Conservation (phyloP, 1,284 basidiomycete genomes). For the Cutaneotrichosporon dermatis region DNA sequence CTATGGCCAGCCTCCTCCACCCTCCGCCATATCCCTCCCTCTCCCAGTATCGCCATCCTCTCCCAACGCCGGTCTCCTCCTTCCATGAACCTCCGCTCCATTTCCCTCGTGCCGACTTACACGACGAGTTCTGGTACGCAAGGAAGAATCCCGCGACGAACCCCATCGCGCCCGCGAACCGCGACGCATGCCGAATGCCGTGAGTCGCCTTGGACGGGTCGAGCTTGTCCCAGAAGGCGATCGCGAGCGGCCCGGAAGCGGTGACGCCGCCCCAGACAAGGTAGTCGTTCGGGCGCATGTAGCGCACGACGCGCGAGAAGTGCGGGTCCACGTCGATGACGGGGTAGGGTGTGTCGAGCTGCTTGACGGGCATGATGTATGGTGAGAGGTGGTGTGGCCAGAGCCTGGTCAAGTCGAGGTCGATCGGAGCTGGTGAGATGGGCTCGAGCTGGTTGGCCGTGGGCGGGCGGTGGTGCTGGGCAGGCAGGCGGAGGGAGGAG, state of each 20-base stretch:
- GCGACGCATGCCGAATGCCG: slow-evolving; percentile 44
- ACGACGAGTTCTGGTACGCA: slow-evolving; percentile 84
- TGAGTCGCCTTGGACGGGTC: slow-evolving; percentile 41
- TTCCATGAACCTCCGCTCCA: neutral
- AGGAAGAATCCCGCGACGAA: slow-evolving; percentile 84
- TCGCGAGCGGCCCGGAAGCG: slow-evolving; percentile 52
- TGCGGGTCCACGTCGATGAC: slow-evolving; percentile 92
- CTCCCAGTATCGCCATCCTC: too few species aligned
- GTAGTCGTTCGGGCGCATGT: slow-evolving; percentile 86
- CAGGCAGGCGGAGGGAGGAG: too few species aligned
- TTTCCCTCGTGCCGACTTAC: slow-evolving; percentile 53
- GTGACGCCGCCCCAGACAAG: slow-evolving; percentile 76
- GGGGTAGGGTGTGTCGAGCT: slow-evolving; percentile 67
- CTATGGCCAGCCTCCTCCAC: too few species aligned
- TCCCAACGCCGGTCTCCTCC: too few species aligned
- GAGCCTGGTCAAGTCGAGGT: too few species aligned
- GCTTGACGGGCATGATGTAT: slow-evolving; percentile 62
- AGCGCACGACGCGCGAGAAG: slow-evolving; percentile 77
- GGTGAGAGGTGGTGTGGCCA: neutral
- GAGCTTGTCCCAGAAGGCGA: slow-evolving; percentile 21
- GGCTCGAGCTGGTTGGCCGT: neutral
- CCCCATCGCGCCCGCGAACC: slow-evolving; percentile 59
- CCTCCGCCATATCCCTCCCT: too few species aligned
- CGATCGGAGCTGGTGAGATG: neutral
- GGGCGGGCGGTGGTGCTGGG: too few species aligned